Percentiles rank a stretch among this genome's conserved stretches.
Conservation (phyloP, 1,284 basidiomycete genomes). For the Trichosporon faecale region DNA sequence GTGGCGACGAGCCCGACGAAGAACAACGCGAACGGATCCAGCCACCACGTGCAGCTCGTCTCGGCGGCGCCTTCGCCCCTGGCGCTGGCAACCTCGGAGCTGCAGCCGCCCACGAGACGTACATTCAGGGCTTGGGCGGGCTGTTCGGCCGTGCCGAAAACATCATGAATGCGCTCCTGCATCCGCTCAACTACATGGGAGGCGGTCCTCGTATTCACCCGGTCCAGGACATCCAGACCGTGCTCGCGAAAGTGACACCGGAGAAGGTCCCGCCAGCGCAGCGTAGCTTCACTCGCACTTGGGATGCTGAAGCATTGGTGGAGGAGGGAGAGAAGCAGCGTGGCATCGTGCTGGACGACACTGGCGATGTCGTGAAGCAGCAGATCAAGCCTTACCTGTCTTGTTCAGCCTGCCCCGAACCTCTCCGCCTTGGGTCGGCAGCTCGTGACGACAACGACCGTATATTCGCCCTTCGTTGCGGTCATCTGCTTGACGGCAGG, state of each 20-base stretch:
- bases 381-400: constrained; percentile 33
- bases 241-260: constrained; percentile 27
- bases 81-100: constrained; percentile 6
- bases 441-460: constrained; percentile 37
- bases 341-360: constrained; percentile 30
- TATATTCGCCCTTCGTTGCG: constrained; percentile 48
- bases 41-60: constrained; percentile 4
- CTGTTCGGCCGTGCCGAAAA: background rate
- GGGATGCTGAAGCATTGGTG: constrained; percentile 30
- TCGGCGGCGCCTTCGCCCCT: background rate
- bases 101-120: constrained; percentile 1
- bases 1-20: background rate
- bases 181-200: background rate
- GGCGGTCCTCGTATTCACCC: background rate
- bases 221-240: constrained; percentile 26
- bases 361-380: constrained; percentile 28
- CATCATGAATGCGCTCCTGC: background rate
- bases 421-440: constrained; percentile 39
- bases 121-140: background rate
- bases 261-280: constrained; percentile 16
- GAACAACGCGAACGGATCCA: background rate
- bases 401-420: constrained; percentile 41
- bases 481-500: constrained; percentile 46
- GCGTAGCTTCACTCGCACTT: constrained; percentile 30
- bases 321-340: constrained; percentile 13